phyloP scores from a whole-genome alignment of 176 grass and related monocot genomes.

The Themeda triandra region DNA sequence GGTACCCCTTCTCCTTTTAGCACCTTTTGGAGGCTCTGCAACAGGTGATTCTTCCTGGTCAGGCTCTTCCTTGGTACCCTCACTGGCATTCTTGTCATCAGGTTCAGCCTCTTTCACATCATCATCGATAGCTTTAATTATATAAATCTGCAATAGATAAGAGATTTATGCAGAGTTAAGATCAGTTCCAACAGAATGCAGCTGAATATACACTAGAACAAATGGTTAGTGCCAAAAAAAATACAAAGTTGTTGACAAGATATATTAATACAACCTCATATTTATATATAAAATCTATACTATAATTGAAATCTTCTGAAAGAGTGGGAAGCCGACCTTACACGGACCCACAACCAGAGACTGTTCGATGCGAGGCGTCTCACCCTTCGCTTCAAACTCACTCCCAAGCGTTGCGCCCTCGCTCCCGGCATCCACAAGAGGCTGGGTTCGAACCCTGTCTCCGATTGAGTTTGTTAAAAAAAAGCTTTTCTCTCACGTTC shows the following conservation, averaged over 20 bases:
- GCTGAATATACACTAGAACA: not conserved
- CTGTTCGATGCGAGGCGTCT: too few species aligned
- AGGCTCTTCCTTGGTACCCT: slow-evolving; percentile 34
- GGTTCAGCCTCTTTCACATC: slow-evolving; percentile 24
- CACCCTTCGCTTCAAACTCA: too few species aligned
- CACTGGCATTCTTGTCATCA: slow-evolving; percentile 29
- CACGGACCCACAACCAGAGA: too few species aligned
- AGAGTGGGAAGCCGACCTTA: too few species aligned
- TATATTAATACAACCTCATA: not conserved
- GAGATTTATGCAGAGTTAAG: slow-evolving; percentile 8
- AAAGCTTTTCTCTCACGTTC: too few species aligned
- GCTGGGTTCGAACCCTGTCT: too few species aligned
- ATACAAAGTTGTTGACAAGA: not conserved
- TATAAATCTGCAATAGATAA: slow-evolving; percentile 66
- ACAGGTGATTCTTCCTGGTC: slow-evolving; percentile 23
- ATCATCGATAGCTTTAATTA: slow-evolving; percentile 79
- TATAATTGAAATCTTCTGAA: too few species aligned
- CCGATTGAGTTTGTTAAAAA: too few species aligned
- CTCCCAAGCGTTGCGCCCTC: too few species aligned
- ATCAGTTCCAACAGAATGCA: not conserved
- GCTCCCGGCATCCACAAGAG: too few species aligned
- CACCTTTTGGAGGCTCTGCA: slow-evolving; percentile 36
- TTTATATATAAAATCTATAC: not conserved
- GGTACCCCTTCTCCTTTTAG: slow-evolving; percentile 34
- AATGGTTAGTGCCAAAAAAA: not conserved